Base-by-base conservation (phyloP, 352 stramenopile genomes). In the Globisporangium paddicum region DNA sequence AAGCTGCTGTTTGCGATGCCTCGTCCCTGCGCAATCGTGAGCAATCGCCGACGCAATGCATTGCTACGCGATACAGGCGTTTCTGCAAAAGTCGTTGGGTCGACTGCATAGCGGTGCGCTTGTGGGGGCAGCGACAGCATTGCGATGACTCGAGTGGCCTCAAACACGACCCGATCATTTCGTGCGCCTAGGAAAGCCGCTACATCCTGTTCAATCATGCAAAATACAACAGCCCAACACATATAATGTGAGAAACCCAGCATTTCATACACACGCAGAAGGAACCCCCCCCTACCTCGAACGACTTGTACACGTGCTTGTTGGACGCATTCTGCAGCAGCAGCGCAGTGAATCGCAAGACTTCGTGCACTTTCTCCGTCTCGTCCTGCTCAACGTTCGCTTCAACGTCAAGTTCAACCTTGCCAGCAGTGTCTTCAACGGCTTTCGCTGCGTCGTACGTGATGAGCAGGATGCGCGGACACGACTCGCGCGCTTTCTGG, bases 241-340 rank as follows among this genome's bases (percentile, higher is more conserved):
- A 45, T 16, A 62, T 13, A 8, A 35, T 47, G 21, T 55, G 30
- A 41, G 32, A 37, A 32, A 23, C 6, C 21, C 48, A 13, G 9
- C 21, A 35, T 23, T 41, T 10, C 16, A 16, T n/a, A 13, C 13
- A 9, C 23, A 55, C 9, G 9, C 26, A 61, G 42, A 38, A 26
- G 18, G 14, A 46, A 38, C 6, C 19, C 13, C 47, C 69, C 11
- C 49, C n/a, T n/a, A 83, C 64, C 59, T 91, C 79, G 14, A 74
- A 54, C 4, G 80, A 89, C 57, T 73, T 70, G 60, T 86, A 95
- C 25, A 81, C 55, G 26, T 86, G 77, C 62, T 95, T 95, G 64
- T 91, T 89, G 6, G 73, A 71, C 2, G 86, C 71, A 55, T 95
- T 95, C 35, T 93, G 82, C 37, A 93, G 73, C 44, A 95, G 56